These are phyloP conservation scores for Phialocephala sp. DNA, from an alignment of 2,329 filamentous ascomycete genomes.

Conservation along the genomic window DNA sequence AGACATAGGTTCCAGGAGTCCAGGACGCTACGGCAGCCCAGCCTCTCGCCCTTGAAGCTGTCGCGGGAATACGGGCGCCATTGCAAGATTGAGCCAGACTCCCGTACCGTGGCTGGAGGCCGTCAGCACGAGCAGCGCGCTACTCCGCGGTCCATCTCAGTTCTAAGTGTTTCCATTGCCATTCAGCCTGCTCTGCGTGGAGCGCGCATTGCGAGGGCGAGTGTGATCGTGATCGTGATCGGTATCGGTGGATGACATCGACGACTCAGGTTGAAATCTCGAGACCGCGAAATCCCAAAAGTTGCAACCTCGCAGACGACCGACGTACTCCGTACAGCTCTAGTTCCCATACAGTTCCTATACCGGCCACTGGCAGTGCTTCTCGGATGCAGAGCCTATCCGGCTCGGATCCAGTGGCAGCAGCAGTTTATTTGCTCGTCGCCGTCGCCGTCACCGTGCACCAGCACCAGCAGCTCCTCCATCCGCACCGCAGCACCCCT, in stretches of 20 bases:
- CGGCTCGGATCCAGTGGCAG: slow-evolving; percentile 8
- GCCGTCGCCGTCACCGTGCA: slow-evolving; percentile 1
- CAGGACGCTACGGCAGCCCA: neutral
- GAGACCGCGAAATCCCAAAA: neutral
- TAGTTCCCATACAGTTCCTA: neutral
- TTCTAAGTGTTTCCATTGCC: neutral
- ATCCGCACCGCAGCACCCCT: no score
- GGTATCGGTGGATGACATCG: slow-evolving; percentile 6
- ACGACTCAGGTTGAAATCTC: no score
- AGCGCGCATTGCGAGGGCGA: neutral
- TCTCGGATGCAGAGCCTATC: slow-evolving; percentile 28
- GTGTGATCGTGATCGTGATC: slow-evolving; percentile 11
- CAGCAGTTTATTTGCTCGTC: slow-evolving; percentile 2
- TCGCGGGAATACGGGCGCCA: slow-evolving; percentile 8
- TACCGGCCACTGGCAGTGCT: slow-evolving; percentile 21
- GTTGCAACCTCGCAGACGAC: slow-evolving; percentile 8
- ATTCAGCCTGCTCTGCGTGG: slow-evolving; percentile 14
- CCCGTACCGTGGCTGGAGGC: slow-evolving; percentile 13
- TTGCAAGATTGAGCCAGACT: slow-evolving; percentile 7
- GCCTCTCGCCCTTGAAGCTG: neutral
- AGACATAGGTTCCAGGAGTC: neutral
- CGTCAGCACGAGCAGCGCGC: slow-evolving; percentile 11
- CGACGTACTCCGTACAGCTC: neutral
- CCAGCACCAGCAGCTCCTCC: neutral
- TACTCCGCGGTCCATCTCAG: neutral